Evolutionary conservation across 2,329 filamentous ascomycete species (phyloP).

Genomic region (Eutypa lata): DNA sequence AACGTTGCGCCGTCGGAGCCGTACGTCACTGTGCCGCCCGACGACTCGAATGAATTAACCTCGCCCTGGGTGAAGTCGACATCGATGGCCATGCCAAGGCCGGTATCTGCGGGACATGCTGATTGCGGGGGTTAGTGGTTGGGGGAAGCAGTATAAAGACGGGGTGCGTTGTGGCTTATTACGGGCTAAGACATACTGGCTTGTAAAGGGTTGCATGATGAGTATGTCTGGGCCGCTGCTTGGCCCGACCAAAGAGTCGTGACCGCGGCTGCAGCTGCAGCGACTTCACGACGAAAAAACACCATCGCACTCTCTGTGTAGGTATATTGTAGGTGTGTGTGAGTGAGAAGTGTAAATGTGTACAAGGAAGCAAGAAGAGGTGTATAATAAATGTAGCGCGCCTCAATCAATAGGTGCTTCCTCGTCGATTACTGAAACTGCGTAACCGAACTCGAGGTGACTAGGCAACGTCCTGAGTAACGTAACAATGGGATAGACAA

Average conservation of each 20-base stretch:
- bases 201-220: conserved; percentile 28
- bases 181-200: conserved; percentile 20
- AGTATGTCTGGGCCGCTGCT: conserved; percentile 26
- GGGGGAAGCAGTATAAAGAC: background rate
- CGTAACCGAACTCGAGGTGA: background rate
- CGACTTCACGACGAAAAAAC: conserved; percentile 14
- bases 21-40: conserved; percentile 69
- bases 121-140: conserved; percentile 25
- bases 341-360: conserved; percentile 6
- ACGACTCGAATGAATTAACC: conserved; percentile 74
- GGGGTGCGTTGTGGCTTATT: background rate
- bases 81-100: conserved; percentile 76
- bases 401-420: background rate
- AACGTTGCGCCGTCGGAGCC: conserved; percentile 74
- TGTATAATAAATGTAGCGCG: background rate
- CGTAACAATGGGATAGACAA: background rate
- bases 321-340: conserved; percentile 6
- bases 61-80: conserved; percentile 79
- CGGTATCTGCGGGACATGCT: conserved; percentile 72
- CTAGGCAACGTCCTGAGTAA: background rate
- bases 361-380: conserved; percentile 3
- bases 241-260: conserved; percentile 17
- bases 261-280: conserved; percentile 15
- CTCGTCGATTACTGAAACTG: background rate
- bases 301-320: conserved; percentile 17